Percentiles rank a stretch among this genome's conserved stretches.
Conservation (phyloP, 805 yeast species). For the Ascoidea tarda region DNA sequence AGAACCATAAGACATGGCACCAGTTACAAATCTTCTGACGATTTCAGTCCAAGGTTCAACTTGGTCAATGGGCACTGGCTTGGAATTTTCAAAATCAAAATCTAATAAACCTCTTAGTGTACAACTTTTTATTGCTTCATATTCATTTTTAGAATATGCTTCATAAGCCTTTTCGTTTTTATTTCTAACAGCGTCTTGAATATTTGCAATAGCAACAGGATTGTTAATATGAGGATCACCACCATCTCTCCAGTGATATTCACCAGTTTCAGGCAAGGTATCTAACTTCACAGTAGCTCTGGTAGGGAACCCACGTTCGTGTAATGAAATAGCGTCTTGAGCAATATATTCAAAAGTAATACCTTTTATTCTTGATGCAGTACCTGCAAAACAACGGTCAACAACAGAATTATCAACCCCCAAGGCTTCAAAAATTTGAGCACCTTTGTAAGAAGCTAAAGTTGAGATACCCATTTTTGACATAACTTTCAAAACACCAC, state of each 20-base stretch:
- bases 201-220: slow-evolving; percentile 86
- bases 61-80: slow-evolving; percentile 85
- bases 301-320: slow-evolving; percentile 81
- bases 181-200: slow-evolving; percentile 97
- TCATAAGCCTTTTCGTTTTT: slow-evolving; percentile 90
- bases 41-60: slow-evolving; percentile 99
- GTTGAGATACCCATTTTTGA: slow-evolving; percentile 99
- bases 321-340: slow-evolving; percentile 89
- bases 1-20: slow-evolving; percentile 99
- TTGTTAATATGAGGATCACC: slow-evolving; percentile 93
- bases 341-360: slow-evolving; percentile 91
- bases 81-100: slow-evolving; percentile 61
- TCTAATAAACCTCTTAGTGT: slow-evolving; percentile 90
- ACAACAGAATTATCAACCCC: slow-evolving; percentile 94
- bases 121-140: slow-evolving; percentile 84
- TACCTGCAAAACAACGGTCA: slow-evolving; percentile 92
- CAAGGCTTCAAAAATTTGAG: slow-evolving; percentile 93
- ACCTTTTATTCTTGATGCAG: slow-evolving; percentile 95
- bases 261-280: slow-evolving; percentile 82
- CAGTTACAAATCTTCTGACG: slow-evolving; percentile 94
- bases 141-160: slow-evolving; percentile 77
- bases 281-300: slow-evolving; percentile 55
- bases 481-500: slow-evolving; percentile 93
- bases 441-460: slow-evolving; percentile 96
- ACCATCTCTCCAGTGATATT: slow-evolving; percentile 97